Percentiles rank a stretch among this genome's conserved stretches.
These are phyloP conservation scores for Kodamaea anthophila DNA, from an alignment of 1,139 yeast species.

Conservation along the genomic window DNA sequence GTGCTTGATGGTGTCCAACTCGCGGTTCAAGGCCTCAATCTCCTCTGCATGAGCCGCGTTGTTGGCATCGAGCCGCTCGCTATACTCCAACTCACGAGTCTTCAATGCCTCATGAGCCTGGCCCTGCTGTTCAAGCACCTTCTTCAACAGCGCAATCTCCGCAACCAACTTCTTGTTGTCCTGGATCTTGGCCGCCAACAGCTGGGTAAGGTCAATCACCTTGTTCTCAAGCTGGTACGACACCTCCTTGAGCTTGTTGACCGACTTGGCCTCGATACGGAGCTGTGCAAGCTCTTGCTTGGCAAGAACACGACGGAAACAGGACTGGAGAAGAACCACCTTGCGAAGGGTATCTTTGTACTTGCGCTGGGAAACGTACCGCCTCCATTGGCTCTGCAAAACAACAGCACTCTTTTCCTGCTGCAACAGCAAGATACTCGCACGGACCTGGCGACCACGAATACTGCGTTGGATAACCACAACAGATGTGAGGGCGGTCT, in stretches of 20 bases:
- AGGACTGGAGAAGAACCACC: slow-evolving; percentile 69
- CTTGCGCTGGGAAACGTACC: slow-evolving; percentile 43
- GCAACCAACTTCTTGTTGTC: slow-evolving; percentile 69
- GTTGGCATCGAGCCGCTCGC: slow-evolving; percentile 39
- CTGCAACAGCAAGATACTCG: slow-evolving; percentile 40
- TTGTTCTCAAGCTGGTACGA: slow-evolving; percentile 91
- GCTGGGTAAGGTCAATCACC: slow-evolving; percentile 89
- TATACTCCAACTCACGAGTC: slow-evolving; percentile 50
- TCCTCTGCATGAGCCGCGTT: slow-evolving; percentile 45
- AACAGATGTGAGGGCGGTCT: slow-evolving; percentile 43
- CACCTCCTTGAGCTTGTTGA: slow-evolving; percentile 82
- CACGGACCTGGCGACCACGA: slow-evolving; percentile 62
- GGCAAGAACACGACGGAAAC: slow-evolving; percentile 74
- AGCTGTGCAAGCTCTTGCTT: slow-evolving; percentile 54
- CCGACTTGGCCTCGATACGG: slow-evolving; percentile 84
- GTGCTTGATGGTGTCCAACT: slow-evolving; percentile 49
- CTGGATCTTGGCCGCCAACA: slow-evolving; percentile 66
- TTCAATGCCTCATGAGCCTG: slow-evolving; percentile 53
- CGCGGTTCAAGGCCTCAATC: slow-evolving; percentile 48
- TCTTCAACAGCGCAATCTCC: slow-evolving; percentile 54
- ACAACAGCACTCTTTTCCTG: slow-evolving; percentile 58
- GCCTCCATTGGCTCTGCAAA: slow-evolving; percentile 67
- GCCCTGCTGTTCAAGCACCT: slow-evolving; percentile 52
- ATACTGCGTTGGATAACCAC: slow-evolving; percentile 59
- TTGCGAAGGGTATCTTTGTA: slow-evolving; percentile 41